Evolutionary conservation across 768 basidiomycete genomes (phyloP), one percentile per base, ranked within the genome.

Genomic region (Lactarius hengduanensis): DNA sequence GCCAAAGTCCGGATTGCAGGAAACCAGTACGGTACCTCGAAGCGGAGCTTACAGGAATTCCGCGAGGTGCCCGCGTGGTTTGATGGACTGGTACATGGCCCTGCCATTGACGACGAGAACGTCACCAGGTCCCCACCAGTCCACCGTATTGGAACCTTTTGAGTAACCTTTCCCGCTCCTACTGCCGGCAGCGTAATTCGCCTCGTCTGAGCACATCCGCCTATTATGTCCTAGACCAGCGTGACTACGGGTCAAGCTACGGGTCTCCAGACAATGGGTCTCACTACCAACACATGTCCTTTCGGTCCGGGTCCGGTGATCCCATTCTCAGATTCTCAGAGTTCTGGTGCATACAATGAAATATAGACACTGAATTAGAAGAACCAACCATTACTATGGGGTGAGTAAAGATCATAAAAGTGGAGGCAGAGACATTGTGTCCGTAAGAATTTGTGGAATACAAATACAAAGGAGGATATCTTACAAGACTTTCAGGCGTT

Each of bases 41-140:
- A 67, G 66, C 66, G 66, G 66, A 67, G 66, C 66, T 67, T 63
- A 43, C 57, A 45, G n/a, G n/a, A 63, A 55, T 67, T 63, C 66
- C 66, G 66, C 66, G 66, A 54, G 43, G 15, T 40, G 57, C 62
- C 66, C 66, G 66, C 66, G 66, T 67, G 58, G 59, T 63, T 57
- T 59, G 62, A 67, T 67, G 58, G 57, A 58, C n/a, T 45, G 20
- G 13, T 47, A 30, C 65, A 66, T 54, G 57, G 65, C 55, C 65
- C 26, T 26, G 45, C 5, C 26, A 7, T 45, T 45, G 61, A 66
- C 47, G 18, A 30, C 20, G 61, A 58, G 45, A 18, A 66, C 65
- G 65, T 66, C 65, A 66, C 65, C 22, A 57, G 26, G 47, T 47
- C 45, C 32, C 61, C 54, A 16, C 40, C 36, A 36, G 22, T 62